A percentile compares a stretch with the other conserved stretches of the same genome.
Evolutionary conservation across 2,329 filamentous ascomycete species (phyloP).

Genomic region (Fusarium gaditjirri): DNA sequence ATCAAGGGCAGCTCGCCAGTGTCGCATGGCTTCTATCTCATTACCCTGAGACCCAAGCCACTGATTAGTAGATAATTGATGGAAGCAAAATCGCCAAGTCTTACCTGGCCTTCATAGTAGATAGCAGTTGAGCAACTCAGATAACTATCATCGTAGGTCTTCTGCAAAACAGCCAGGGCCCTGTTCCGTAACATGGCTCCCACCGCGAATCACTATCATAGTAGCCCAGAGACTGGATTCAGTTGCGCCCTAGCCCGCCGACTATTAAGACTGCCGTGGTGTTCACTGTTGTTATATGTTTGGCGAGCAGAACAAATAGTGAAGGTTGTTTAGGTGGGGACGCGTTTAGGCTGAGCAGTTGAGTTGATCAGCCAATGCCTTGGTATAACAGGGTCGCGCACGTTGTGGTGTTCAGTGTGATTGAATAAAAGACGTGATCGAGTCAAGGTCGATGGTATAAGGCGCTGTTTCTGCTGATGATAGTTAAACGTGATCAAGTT

Average conservation of each 20-base stretch:
- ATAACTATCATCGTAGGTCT: slow-evolving; percentile 98
- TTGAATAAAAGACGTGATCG: background rate
- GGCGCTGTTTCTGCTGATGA: slow-evolving; percentile 6
- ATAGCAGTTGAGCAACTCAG: slow-evolving; percentile 94
- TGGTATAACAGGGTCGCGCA: background rate
- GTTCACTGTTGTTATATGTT: background rate
- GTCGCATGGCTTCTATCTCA: slow-evolving; percentile 87
- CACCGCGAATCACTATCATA: slow-evolving; percentile 40
- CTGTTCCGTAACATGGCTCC: slow-evolving; percentile 64
- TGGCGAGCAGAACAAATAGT: slow-evolving; percentile 20
- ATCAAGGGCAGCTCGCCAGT: slow-evolving; percentile 89
- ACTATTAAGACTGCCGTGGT: slow-evolving; percentile 4
- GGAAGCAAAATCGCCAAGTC: slow-evolving; percentile 8
- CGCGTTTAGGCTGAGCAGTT: slow-evolving; percentile 6
- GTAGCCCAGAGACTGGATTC: slow-evolving; percentile 40
- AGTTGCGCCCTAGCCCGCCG: slow-evolving; percentile 32
- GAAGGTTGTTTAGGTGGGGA: background rate
- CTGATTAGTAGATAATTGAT: slow-evolving; percentile 15
- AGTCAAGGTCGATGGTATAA: background rate
- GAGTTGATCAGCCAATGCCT: slow-evolving; percentile 2
- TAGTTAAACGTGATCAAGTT: slow-evolving; percentile 37
- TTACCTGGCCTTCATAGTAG: slow-evolving; percentile 93
- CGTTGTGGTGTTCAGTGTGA: background rate
- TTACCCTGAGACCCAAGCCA: slow-evolving; percentile 72
- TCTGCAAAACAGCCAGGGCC: slow-evolving; percentile 81